phyloP scores from a whole-genome alignment of 345 rosid species.

The Bruguiera gymnorhiza region DNA sequence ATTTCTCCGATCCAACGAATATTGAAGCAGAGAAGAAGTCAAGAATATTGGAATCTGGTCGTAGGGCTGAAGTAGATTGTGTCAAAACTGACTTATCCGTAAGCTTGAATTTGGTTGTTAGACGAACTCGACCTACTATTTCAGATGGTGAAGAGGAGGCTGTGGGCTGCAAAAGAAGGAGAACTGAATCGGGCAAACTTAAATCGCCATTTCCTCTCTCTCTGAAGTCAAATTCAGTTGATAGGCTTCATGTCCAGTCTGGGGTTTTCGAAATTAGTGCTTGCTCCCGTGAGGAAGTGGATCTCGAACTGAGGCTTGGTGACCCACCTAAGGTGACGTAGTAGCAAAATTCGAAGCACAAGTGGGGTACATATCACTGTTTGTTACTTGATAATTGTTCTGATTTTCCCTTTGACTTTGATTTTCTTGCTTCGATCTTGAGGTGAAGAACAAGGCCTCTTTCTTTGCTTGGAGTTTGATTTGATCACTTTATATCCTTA shows the following conservation, averaged over 20 bases:
- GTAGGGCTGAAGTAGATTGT: constrained; percentile 34
- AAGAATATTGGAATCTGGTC: constrained; percentile 26
- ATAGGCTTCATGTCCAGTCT: constrained; percentile 31
- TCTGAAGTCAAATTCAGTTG: constrained; percentile 37
- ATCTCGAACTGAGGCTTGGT: constrained; percentile 95
- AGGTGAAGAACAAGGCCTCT: constrained; percentile 14
- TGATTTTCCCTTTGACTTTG: constrained; percentile 11
- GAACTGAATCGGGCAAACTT: constrained; percentile 17
- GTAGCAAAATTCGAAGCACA: constrained; percentile 12
- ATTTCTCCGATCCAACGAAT: constrained; percentile 26
- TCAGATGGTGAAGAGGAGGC: constrained; percentile 31
- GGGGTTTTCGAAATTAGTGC: constrained; percentile 41
- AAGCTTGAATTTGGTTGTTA: constrained; percentile 63
- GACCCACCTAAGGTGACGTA: constrained; percentile 54
- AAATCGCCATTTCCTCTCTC: constrained; percentile 44
- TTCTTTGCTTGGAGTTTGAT: constrained; percentile 30
- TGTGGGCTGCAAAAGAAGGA: constrained; percentile 48
- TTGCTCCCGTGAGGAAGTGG: constrained; percentile 56
- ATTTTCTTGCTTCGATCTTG: constrained; percentile 1
- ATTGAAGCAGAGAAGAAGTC: constrained; percentile 37
- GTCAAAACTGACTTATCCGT: constrained; percentile 47
- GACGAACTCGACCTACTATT: constrained; percentile 30
- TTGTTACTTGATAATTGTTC: constrained; percentile 18
- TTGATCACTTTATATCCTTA: constrained; percentile 14
- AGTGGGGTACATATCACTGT: constrained; percentile 12